Conservation (phyloP, 1,284 basidiomycete species). For the Irpex sp. region DNA sequence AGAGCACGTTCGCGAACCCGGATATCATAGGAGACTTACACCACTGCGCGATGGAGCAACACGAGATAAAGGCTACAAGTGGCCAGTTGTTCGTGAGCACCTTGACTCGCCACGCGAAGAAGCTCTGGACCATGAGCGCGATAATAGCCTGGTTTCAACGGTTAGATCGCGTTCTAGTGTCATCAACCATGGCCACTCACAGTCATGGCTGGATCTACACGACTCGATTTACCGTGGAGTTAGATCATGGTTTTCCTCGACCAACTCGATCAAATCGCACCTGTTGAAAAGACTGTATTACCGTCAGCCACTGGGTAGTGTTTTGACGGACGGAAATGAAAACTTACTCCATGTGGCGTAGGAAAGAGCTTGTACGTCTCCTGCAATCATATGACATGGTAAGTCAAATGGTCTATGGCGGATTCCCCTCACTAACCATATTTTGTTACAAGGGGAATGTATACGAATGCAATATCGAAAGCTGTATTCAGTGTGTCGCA, state of each 20-base stretch:
- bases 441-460: conserved; percentile 32
- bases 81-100: conserved; percentile 31
- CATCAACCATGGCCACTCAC: conserved; percentile 13
- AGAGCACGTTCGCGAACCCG: neutral
- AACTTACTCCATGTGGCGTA: conserved; percentile 30
- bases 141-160: conserved; percentile 29
- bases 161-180: neutral
- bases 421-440: conserved; percentile 27
- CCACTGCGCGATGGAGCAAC: conserved; percentile 28
- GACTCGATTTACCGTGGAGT: neutral
- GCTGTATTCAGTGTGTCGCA: conserved; percentile 37
- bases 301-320: neutral
- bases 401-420: too few relatives aligned
- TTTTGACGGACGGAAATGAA: neutral
- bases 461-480: conserved; percentile 36
- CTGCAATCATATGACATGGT: conserved; percentile 8
- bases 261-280: conserved; percentile 11
- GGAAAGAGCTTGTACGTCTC: conserved; percentile 21
- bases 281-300: conserved; percentile 30
- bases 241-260: neutral
- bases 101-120: conserved; percentile 41
- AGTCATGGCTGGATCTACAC: conserved; percentile 31
- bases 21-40: conserved; percentile 19
- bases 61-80: conserved; percentile 22
- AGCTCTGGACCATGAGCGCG: conserved; percentile 36